Evolutionary conservation across 2,329 filamentous ascomycete genomes (phyloP).

Genomic region (Trichoderma arundinaceum): DNA sequence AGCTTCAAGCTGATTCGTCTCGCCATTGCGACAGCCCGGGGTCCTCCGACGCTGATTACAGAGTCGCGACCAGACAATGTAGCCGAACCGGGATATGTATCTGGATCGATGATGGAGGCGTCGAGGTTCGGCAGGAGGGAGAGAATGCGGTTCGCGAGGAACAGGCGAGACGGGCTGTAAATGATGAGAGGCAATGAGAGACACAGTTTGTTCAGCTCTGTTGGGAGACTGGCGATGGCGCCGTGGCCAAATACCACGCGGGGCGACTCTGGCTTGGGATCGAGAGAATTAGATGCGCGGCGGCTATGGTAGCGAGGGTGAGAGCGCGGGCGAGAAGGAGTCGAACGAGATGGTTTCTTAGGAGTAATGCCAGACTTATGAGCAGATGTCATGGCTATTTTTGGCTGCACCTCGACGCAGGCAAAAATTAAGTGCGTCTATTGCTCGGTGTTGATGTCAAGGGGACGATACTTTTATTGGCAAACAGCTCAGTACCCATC

Average conservation of each 20-base stretch:
- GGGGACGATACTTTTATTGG: conserved; percentile 4
- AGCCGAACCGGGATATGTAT: conserved; percentile 39
- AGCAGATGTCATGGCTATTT: conserved; percentile 29
- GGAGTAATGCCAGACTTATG: conserved; percentile 19
- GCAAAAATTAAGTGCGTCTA: neutral
- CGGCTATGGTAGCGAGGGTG: neutral
- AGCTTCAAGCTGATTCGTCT: conserved; percentile 60
- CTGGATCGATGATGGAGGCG: conserved; percentile 44
- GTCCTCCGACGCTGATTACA: conserved; percentile 66
- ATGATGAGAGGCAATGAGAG: conserved; percentile 47
- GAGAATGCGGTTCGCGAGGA: conserved; percentile 44
- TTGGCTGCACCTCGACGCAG: neutral
- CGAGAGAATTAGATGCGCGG: neutral
- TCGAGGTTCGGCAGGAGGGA: conserved; percentile 44
- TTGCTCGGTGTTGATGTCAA: neutral
- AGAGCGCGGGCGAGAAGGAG: neutral
- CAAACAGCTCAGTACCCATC: neutral
- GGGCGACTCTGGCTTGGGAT: conserved; percentile 35
- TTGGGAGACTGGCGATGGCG: conserved; percentile 42
- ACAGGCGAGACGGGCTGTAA: conserved; percentile 47
- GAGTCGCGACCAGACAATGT: conserved; percentile 54
- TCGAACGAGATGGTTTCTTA: conserved; percentile 12
- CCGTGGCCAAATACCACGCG: conserved; percentile 46
- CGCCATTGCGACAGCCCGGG: conserved; percentile 65
- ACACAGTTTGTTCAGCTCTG: conserved; percentile 43